phyloP scores from a whole-genome alignment of 352 stramenopile species.

The Phytophthora cactorum region DNA sequence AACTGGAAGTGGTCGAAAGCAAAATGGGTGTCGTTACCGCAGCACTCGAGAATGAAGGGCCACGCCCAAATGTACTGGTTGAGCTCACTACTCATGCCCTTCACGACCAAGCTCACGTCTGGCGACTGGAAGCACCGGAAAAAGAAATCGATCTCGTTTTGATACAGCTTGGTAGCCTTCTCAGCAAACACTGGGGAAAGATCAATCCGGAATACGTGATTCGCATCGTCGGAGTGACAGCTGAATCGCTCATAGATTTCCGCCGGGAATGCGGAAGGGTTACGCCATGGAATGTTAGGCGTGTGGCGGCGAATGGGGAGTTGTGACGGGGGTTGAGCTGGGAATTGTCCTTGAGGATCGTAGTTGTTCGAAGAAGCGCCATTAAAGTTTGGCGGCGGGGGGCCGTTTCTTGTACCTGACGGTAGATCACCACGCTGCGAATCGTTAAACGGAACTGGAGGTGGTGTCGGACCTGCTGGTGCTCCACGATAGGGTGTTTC shows the following conservation, averaged over 20 bases:
- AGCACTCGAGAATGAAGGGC: slow-evolving; percentile 84
- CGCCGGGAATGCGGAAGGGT: slow-evolving; percentile 50
- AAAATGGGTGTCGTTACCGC: slow-evolving; percentile 70
- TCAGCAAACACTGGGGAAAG: slow-evolving; percentile 60
- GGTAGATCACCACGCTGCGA: slow-evolving; percentile 21
- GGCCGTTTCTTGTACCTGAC: slow-evolving; percentile 21
- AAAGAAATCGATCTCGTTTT: slow-evolving; percentile 74
- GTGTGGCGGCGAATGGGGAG: slow-evolving; percentile 34
- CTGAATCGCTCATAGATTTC: slow-evolving; percentile 63
- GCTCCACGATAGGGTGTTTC: slow-evolving; percentile 23
- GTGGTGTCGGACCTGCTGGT: slow-evolving; percentile 5
- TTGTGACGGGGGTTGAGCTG: slow-evolving; percentile 24
- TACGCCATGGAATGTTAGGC: slow-evolving; percentile 62
- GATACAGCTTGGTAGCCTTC: slow-evolving; percentile 54
- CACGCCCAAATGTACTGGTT: slow-evolving; percentile 86
- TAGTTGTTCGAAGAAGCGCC: slow-evolving; percentile 19
- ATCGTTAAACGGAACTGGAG: slow-evolving; percentile 21
- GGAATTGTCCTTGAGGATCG: slow-evolving; percentile 21
- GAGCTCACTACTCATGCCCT: slow-evolving; percentile 80
- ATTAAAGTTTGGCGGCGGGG: slow-evolving; percentile 13
- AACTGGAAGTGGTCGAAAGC: slow-evolving; percentile 85
- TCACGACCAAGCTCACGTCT: slow-evolving; percentile 80
- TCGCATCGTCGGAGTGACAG: slow-evolving; percentile 60
- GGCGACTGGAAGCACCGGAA: slow-evolving; percentile 78
- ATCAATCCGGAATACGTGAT: slow-evolving; percentile 72